phyloP scores from a whole-genome alignment of 257 asterid genomes.

The Ocimum tenuiflorum region DNA sequence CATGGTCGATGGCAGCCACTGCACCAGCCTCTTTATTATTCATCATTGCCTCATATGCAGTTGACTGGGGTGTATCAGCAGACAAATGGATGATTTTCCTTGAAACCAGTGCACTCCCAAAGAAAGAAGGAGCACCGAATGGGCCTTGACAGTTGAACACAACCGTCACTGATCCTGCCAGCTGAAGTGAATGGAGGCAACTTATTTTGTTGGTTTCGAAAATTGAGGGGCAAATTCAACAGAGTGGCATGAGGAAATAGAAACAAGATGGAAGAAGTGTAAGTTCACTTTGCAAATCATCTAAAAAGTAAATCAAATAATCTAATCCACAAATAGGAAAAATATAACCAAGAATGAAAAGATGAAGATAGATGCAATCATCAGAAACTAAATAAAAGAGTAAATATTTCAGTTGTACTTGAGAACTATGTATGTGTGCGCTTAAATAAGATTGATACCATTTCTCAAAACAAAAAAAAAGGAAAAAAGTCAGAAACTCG shows the following conservation, averaged over 20 bases:
- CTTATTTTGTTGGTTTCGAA: conserved; percentile 9
- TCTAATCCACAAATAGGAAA: too few relatives aligned
- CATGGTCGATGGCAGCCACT: conserved; percentile 89
- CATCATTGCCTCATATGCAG: conserved; percentile 84
- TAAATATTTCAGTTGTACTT: too few relatives aligned
- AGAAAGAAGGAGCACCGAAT: conserved; percentile 87
- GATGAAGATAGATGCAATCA: too few relatives aligned
- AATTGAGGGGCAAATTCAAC: conserved; percentile 10
- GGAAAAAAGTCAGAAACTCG: too few relatives aligned
- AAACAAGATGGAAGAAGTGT: conserved; percentile 2
- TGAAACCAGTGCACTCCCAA: conserved; percentile 92
- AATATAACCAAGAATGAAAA: too few relatives aligned
- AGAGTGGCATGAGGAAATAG: not conserved
- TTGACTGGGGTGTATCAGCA: conserved; percentile 59
- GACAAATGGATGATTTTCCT: conserved; percentile 69
- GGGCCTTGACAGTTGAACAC: conserved; percentile 99
- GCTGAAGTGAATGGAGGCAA: conserved; percentile 40
- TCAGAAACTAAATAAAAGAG: too few relatives aligned
- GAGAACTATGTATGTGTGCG: too few relatives aligned
- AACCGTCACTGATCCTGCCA: conserved; percentile 96
- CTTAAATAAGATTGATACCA: too few relatives aligned
- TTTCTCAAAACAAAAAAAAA: too few relatives aligned
- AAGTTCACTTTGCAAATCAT: conserved; percentile 1
- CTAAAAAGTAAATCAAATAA: too few relatives aligned
- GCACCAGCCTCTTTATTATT: conserved; percentile 92